A percentile compares a stretch with the other conserved stretches of the same genome.
phyloP scores from a whole-genome alignment of 2,329 filamentous ascomycete species.

The Hirsutella minnesotensis region DNA sequence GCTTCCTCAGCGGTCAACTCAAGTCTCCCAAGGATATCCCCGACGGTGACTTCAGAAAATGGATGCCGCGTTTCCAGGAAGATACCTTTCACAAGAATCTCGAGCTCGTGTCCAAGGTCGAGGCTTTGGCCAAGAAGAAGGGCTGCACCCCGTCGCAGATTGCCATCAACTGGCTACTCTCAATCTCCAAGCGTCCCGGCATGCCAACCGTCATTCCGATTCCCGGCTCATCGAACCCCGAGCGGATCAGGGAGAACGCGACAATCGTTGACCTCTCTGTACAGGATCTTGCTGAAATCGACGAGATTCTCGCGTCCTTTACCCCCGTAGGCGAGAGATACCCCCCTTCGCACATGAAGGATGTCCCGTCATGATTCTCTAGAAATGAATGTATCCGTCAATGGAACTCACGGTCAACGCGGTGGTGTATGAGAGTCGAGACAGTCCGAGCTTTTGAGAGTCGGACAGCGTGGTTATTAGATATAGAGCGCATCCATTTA shows the following conservation, averaged over 20 bases:
- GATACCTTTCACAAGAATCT: slow-evolving; percentile 54
- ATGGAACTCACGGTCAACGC: no score
- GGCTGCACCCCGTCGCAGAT: slow-evolving; percentile 50
- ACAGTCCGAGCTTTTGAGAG: no score
- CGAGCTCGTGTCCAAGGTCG: slow-evolving; percentile 43
- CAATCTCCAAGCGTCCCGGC: slow-evolving; percentile 36
- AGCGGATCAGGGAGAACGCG: slow-evolving; percentile 49
- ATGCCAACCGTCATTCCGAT: slow-evolving; percentile 53
- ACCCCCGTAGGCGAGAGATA: slow-evolving; percentile 38
- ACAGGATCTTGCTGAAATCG: slow-evolving; percentile 38
- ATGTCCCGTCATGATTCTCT: not conserved
- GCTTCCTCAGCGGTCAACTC: slow-evolving; percentile 40
- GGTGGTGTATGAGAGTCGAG: no score
- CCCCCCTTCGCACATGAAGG: slow-evolving; percentile 11
- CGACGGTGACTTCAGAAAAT: slow-evolving; percentile 32
- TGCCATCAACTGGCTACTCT: slow-evolving; percentile 50
- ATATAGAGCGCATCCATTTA: not conserved
- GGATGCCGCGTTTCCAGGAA: slow-evolving; percentile 45
- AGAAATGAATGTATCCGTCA: no score
- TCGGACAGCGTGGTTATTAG: no score
- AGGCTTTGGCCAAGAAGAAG: slow-evolving; percentile 47
- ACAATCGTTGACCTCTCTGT: slow-evolving; percentile 34
- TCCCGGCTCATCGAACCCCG: slow-evolving; percentile 47
- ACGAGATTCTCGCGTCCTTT: slow-evolving; percentile 34
- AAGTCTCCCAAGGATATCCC: slow-evolving; percentile 42